Base-by-base conservation (phyloP, 176 grass and related monocot species). In the Puccinellia tenuiflora region DNA sequence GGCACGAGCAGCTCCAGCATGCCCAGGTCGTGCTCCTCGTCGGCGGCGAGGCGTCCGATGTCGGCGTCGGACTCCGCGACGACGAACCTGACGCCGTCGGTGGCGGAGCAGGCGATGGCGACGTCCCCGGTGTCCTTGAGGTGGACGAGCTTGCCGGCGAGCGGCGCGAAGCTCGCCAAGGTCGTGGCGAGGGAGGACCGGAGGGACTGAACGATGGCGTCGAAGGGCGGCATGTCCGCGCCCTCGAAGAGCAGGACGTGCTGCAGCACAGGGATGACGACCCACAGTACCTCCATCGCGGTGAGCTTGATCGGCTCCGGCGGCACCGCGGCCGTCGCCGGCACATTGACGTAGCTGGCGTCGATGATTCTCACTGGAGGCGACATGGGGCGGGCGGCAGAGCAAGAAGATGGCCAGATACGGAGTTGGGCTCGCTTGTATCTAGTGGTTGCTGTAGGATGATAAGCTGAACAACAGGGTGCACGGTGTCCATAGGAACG, bases 81-180 rank as follows among this genome's bases (percentile, higher is more conserved):
- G 11, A 45, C 42, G 42, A 45, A 14, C 42, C 12, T 13, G 42
- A 45, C 42, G 11, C 2, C 9, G 42, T 45, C 12, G 2, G 42
- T 13, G 42, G 10, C 11, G 42, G 42, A 45, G 42, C 42, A 45
- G 42, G 42, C 42, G 9, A 45, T 45, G 42, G 42, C 42, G 42
- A 45, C 42, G 12, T 14, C 42, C 42, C 42, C 42, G 11, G 42
- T 45, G 42, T 45, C 42, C 42, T 45, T 14, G 2, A 3, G 11
- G 42, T 45, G 12, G 9, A 46, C 65, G 9, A 90, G 84, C 60
- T 45, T 77, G 35, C 84, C 79, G 50, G 88, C 82, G 70, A 88
- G 71, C 43, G 85, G 80, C 16, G 37, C 42, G 77, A 73, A 71
- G 70, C 71, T 70, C 20, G 8, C 1, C 5, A 91, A 28, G 0